phyloP scores from a whole-genome alignment of 495 filamentous ascomycete genomes.

The Penicillium flavigenum region DNA sequence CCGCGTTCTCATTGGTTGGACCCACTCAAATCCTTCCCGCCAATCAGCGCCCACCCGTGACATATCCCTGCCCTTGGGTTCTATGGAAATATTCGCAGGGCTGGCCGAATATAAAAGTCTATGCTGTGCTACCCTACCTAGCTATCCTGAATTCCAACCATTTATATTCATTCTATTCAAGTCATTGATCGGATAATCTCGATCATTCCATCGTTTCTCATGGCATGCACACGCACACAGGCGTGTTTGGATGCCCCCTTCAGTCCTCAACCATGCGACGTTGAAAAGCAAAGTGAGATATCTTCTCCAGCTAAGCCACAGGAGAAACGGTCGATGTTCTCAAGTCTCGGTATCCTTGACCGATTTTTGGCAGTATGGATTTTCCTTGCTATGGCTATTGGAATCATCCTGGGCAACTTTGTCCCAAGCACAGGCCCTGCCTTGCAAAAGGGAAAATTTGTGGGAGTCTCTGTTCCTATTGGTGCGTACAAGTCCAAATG shows the following conservation, averaged over 20 bases:
- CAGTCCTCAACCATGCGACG: slow-evolving; percentile 7
- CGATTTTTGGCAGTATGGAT: slow-evolving; percentile 84
- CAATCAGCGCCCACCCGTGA: slow-evolving; percentile 11
- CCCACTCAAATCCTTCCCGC: neutral
- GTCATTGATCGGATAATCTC: too few relatives aligned
- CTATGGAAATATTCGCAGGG: neutral
- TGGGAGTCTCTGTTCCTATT: slow-evolving; percentile 76
- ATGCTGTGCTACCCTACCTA: neutral
- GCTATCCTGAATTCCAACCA: neutral
- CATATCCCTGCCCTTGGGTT: neutral
- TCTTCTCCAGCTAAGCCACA: slow-evolving; percentile 1
- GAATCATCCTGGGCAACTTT: slow-evolving; percentile 80
- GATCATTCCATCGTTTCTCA: neutral
- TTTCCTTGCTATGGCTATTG: slow-evolving; percentile 79
- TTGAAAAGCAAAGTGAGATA: slow-evolving; percentile 20
- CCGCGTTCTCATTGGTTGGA: neutral
- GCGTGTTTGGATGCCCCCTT: neutral
- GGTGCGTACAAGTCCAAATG: slow-evolving; percentile 45
- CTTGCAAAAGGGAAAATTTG: slow-evolving; percentile 70
- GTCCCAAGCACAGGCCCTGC: slow-evolving; percentile 60
- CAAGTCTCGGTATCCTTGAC: slow-evolving; percentile 66
- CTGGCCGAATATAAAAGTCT: neutral
- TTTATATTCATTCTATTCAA: neutral
- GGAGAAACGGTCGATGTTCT: slow-evolving; percentile 39
- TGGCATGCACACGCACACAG: neutral